These are phyloP conservation scores for Dothiorella sarmentorum DNA, from an alignment of 2,329 filamentous ascomycete species.

Conservation along the genomic window DNA sequence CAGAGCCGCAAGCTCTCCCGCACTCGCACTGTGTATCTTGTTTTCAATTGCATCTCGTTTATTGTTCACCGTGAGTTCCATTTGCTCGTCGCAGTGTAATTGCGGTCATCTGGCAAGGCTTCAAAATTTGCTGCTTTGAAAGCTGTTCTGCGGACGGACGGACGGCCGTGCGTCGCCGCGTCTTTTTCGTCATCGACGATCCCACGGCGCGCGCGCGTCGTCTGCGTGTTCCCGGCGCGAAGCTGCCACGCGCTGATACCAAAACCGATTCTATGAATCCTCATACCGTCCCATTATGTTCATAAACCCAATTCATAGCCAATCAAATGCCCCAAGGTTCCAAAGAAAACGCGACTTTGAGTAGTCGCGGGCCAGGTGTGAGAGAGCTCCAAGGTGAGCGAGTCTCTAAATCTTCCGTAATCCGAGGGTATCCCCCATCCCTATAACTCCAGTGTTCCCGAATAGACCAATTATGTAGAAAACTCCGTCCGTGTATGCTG, in stretches of 20 bases:
- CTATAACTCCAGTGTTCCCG: constrained; percentile 7
- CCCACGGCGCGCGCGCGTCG: background rate
- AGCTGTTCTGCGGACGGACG: too few species aligned
- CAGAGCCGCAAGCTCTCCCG: too few species aligned
- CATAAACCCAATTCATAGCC: constrained; percentile 7
- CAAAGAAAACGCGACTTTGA: background rate
- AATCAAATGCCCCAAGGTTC: background rate
- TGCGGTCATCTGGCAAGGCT: background rate
- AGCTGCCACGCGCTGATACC: background rate
- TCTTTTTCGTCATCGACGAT: constrained; percentile 9
- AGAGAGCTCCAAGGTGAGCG: constrained; percentile 2
- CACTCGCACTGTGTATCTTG: too few species aligned
- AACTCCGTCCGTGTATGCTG: constrained; percentile 7
- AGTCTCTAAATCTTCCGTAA: background rate
- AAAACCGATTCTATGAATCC: constrained; percentile 7
- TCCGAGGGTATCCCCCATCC: constrained; percentile 16
- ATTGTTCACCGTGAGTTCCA: too few species aligned
- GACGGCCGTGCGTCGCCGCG: background rate
- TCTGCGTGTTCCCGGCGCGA: constrained; percentile 6
- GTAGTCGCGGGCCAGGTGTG: background rate
- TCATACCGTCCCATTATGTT: background rate
- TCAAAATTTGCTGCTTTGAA: background rate
- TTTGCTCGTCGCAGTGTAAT: too few species aligned
- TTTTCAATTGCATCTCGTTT: background rate
- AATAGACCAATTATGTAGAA: background rate